phyloP scores from a whole-genome alignment of 1,284 basidiomycete species.

The Ceratobasidium sp. region DNA sequence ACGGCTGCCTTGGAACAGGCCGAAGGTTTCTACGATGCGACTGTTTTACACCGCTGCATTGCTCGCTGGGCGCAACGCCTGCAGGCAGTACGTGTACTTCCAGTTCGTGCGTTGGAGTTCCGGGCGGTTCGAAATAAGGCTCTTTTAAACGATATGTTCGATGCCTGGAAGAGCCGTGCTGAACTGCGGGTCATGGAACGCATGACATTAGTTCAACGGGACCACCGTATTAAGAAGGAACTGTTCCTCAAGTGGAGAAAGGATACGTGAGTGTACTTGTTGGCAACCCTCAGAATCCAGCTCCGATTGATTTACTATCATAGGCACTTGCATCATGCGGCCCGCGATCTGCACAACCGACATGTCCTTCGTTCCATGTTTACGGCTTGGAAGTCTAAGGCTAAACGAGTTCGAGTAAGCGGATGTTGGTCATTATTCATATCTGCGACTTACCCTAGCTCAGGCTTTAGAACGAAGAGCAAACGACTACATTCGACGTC shows the following conservation, averaged over 20 bases:
- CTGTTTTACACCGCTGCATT: slow-evolving; percentile 38
- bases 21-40: slow-evolving; percentile 37
- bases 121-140: slow-evolving; percentile 13
- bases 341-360: slow-evolving; percentile 63
- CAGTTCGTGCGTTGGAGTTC: slow-evolving; percentile 33
- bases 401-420: slow-evolving; percentile 67
- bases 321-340: slow-evolving; percentile 63
- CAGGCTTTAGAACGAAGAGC: slow-evolving; percentile 69
- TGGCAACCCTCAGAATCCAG: background rate
- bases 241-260: slow-evolving; percentile 45
- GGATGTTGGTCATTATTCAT: slow-evolving; percentile 2
- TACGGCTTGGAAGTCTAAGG: slow-evolving; percentile 68
- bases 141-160: slow-evolving; percentile 35
- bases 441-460: slow-evolving; percentile 6
- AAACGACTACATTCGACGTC: slow-evolving; percentile 69
- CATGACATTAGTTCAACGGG: slow-evolving; percentile 20
- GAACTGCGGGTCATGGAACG: slow-evolving; percentile 46
- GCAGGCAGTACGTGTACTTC: slow-evolving; percentile 22
- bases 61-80: slow-evolving; percentile 40
- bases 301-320: slow-evolving; percentile 6
- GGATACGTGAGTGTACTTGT: slow-evolving; percentile 46
- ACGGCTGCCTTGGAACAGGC: slow-evolving; percentile 17
- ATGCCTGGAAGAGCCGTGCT: slow-evolving; percentile 48
- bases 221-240: slow-evolving; percentile 35
- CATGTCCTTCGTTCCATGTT: slow-evolving; percentile 64